Base-by-base conservation (phyloP, 768 basidiomycete genomes). In the Cubamyces lactineus region DNA sequence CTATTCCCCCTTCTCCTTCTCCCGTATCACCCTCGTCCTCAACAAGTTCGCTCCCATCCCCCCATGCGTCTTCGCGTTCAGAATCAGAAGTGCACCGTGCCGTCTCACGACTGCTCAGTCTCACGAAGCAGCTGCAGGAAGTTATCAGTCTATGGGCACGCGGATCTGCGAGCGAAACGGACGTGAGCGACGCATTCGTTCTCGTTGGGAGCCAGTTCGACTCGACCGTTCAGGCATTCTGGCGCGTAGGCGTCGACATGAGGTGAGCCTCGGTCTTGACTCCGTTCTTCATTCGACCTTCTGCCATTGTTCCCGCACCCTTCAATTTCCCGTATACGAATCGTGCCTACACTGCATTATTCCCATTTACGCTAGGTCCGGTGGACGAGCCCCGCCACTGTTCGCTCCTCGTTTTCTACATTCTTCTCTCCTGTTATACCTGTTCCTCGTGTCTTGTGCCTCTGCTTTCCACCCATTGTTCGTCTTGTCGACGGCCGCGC, bases 101-200 rank as follows among this genome's bases (percentile, higher is more conserved):
- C n/a, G 87, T 91, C 5, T 82, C 81, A 53, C 79, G 75, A 49
- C 83, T 98, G 24, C 84, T 98, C 23, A 80, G 87, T 3, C 86
- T 91, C 46, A 96, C 94, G n/a, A 91, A 89, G 67, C 82, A 84
- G 57, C 84, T 98, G 17, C 87, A 96, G 68, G 86, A 91, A 16
- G 75, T 82, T 1, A 81, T 96, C 48, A 80, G 76, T 26, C 81
- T 82, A 61, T 96, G 94, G 94, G 83, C 86, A 51, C 63, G 75
- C 1, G 77, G 80, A 3, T 77, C 82, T 47, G 85, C 85, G 1
- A 75, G 81, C 1, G 89, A 93, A 55, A 77, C 75, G 15, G 79
- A 92, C 70, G 93, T 98, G 69, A 93, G 91, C 79, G 87, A 96
- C 73, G 84, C 91, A 55, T 98, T 94, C 73, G 91, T 98, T 56